These are phyloP conservation scores for Anaeromyces robustus DNA, from an alignment of 192 early-diverging fungal species.

Conservation along the genomic window DNA sequence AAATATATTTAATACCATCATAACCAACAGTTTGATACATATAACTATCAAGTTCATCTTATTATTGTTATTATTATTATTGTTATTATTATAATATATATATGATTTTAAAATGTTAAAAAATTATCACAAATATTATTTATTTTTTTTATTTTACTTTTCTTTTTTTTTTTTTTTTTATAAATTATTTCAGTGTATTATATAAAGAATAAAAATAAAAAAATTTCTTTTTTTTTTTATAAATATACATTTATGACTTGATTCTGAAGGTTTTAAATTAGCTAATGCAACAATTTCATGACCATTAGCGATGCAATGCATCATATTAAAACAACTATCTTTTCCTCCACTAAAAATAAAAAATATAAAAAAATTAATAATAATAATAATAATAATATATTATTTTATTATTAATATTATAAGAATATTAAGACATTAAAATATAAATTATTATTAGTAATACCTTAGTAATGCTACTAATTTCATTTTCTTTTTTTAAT, in stretches of 20 bases:
- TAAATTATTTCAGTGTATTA: too few relatives aligned
- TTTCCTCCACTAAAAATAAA: slow-evolving; percentile 70
- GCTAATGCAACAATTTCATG: slow-evolving; percentile 88
- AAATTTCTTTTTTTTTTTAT: neutral
- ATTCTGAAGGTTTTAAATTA: slow-evolving; percentile 65
- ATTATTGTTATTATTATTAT: neutral
- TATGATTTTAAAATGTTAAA: too few relatives aligned
- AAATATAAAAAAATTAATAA: neutral
- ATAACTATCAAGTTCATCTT: slow-evolving; percentile 84
- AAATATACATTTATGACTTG: slow-evolving; percentile 37
- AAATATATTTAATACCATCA: slow-evolving; percentile 66
- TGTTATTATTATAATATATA: too few relatives aligned
- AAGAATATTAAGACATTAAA: too few relatives aligned
- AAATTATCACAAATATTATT: too few relatives aligned
- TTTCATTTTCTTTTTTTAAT: neutral
- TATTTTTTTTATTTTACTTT: neutral
- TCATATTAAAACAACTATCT: slow-evolving; percentile 88
- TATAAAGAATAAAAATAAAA: too few relatives aligned
- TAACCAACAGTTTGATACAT: slow-evolving; percentile 97
- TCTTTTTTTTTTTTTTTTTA: neutral
- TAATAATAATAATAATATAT: neutral
- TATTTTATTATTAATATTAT: neutral
- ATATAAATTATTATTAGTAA: too few relatives aligned
- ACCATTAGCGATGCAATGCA: slow-evolving; percentile 85
- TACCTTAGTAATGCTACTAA: neutral